Evolutionary conservation across 345 rosid species (phyloP).

Genomic region (Brassica incana): DNA sequence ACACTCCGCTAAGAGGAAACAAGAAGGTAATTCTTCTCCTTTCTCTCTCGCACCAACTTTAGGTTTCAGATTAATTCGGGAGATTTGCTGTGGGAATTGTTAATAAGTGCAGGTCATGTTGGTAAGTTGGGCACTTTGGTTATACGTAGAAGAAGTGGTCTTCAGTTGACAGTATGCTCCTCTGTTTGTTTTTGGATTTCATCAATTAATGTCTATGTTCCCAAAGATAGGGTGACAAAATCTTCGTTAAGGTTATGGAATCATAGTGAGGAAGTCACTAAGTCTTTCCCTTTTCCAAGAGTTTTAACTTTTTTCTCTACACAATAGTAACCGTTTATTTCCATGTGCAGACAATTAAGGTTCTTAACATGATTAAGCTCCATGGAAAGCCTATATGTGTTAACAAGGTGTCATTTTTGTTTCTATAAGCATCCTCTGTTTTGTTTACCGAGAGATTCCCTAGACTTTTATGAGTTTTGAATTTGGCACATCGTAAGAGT

Average conservation of each 20-base stretch:
- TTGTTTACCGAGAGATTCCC: not conserved
- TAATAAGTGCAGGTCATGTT: no score
- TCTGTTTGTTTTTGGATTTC: not conserved
- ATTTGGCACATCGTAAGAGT: not conserved
- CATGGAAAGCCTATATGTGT: conserved; percentile 91
- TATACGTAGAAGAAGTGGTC: not conserved
- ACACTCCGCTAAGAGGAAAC: conserved; percentile 94
- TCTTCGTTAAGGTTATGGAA: conserved; percentile 88
- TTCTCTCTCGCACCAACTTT: not conserved
- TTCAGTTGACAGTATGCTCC: not conserved
- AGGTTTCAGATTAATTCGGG: not conserved
- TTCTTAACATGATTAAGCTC: conserved; percentile 33
- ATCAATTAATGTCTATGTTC: conserved; percentile 90
- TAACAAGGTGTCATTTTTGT: conserved; percentile 60
- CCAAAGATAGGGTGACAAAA: conserved; percentile 84
- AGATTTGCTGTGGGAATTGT: no score
- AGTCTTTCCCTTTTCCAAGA: conserved; percentile 26
- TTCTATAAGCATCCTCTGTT: no score
- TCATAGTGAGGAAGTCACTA: conserved; percentile 95
- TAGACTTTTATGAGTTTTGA: not conserved
- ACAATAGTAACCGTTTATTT: not conserved
- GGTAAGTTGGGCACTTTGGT: not conserved
- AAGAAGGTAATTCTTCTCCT: conserved; percentile 59
- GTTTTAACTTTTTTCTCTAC: not conserved
- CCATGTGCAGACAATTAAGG: conserved; percentile 70